phyloP scores from a whole-genome alignment of 768 basidiomycete genomes.

The Tephrocybe sp. region DNA sequence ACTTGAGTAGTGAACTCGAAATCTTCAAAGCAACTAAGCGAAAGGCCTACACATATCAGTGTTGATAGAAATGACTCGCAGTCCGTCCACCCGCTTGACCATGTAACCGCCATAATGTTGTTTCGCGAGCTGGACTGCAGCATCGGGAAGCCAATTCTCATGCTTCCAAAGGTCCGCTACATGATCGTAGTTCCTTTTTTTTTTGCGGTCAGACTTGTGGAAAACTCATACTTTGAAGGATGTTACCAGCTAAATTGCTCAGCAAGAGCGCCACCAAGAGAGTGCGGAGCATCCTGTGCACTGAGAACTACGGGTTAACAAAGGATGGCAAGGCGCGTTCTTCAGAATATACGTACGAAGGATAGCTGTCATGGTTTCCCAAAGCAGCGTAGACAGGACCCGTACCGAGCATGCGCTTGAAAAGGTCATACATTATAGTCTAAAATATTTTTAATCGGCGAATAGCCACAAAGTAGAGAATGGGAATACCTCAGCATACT shows the following conservation, averaged over 20 bases:
- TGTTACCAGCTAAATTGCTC: slow-evolving; percentile 65
- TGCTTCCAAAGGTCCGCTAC: slow-evolving; percentile 70
- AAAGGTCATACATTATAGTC: slow-evolving; percentile 66
- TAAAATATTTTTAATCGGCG: no score
- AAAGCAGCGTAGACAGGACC: slow-evolving; percentile 75
- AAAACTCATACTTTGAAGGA: no score
- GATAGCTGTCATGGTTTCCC: slow-evolving; percentile 79
- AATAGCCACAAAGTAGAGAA: no score
- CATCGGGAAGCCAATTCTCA: slow-evolving; percentile 65
- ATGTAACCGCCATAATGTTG: slow-evolving; percentile 75
- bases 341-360: slow-evolving; percentile 45
- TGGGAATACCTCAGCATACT: slow-evolving; percentile 68
- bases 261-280: slow-evolving; percentile 53
- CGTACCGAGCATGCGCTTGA: slow-evolving; percentile 58
- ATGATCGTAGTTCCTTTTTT: slow-evolving; percentile 77
- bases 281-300: slow-evolving; percentile 61
- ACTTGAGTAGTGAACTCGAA: slow-evolving; percentile 6
- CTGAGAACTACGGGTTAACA: slow-evolving; percentile 24
- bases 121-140: slow-evolving; percentile 55
- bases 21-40: neutral
- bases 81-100: slow-evolving; percentile 65
- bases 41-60: slow-evolving; percentile 67
- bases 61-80: slow-evolving; percentile 73
- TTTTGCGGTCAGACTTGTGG: neutral
- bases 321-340: neutral